Percentiles rank a stretch among this genome's conserved stretches.
phyloP scores from a whole-genome alignment of 2,329 filamentous ascomycete species.

The Didymella pinodella region DNA sequence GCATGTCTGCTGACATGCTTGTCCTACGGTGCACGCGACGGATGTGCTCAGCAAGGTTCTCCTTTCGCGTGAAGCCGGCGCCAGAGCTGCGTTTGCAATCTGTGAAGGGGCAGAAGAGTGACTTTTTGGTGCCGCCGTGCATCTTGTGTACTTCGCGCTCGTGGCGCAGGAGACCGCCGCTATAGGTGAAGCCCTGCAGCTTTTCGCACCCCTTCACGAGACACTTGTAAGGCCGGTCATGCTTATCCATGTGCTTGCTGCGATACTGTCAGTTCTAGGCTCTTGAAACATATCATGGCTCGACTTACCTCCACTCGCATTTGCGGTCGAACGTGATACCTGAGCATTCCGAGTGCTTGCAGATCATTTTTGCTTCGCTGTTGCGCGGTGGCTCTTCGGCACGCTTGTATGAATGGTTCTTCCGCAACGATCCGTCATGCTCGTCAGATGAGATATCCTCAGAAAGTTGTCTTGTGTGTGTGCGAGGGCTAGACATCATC shows the following conservation, averaged over 20 bases:
- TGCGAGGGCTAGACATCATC: slow-evolving; percentile 34
- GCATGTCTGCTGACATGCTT: slow-evolving; percentile 48
- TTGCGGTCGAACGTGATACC: slow-evolving; percentile 78
- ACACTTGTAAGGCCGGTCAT: slow-evolving; percentile 92
- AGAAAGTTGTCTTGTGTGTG: slow-evolving; percentile 33
- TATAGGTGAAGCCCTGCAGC: slow-evolving; percentile 93
- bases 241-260: slow-evolving; percentile 98
- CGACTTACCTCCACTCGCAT: slow-evolving; percentile 90
- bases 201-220: slow-evolving; percentile 84
- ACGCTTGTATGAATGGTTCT: slow-evolving; percentile 52
- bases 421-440: slow-evolving; percentile 40
- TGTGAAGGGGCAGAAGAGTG: slow-evolving; percentile 81
- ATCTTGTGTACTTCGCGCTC: slow-evolving; percentile 93
- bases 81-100: slow-evolving; percentile 91
- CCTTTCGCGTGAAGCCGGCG: slow-evolving; percentile 89
- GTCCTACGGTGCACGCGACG: slow-evolving; percentile 76
- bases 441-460: slow-evolving; percentile 44
- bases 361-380: slow-evolving; percentile 76
- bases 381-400: slow-evolving; percentile 67
- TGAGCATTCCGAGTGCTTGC: slow-evolving; percentile 71
- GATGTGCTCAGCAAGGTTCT: slow-evolving; percentile 93
- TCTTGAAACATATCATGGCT: background rate
- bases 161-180: slow-evolving; percentile 85
- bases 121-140: slow-evolving; percentile 86
- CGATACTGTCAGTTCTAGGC: background rate